Evolutionary conservation across 495 filamentous ascomycete species (phyloP).

Genomic region (Cetradonia linearis): DNA sequence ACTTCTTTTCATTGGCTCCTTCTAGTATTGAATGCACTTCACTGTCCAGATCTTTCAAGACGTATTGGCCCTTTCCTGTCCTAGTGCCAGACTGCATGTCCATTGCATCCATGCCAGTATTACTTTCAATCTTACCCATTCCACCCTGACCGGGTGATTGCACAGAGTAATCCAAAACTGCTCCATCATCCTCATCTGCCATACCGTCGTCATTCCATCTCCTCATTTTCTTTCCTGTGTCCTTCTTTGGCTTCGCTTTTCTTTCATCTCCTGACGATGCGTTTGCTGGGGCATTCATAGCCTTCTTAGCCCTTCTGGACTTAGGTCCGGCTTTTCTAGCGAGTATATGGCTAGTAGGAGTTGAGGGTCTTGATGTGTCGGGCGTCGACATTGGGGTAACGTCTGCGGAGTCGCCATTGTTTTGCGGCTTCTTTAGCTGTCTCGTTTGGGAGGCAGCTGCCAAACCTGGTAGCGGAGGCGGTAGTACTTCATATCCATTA

Average conservation of each 20-base stretch:
- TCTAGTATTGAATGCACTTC: slow-evolving; percentile 84
- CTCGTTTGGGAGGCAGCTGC: slow-evolving; percentile 18
- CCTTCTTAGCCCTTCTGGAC: slow-evolving; percentile 75
- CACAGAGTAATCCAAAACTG: slow-evolving; percentile 77
- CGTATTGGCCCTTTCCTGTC: slow-evolving; percentile 82
- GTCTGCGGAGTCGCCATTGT: slow-evolving; percentile 42
- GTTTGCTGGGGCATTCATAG: slow-evolving; percentile 51
- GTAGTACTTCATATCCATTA: slow-evolving; percentile 34
- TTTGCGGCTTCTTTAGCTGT: slow-evolving; percentile 36
- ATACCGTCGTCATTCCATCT: slow-evolving; percentile 86
- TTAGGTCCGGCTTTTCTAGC: slow-evolving; percentile 61
- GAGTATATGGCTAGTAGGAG: slow-evolving; percentile 59
- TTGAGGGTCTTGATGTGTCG: slow-evolving; percentile 67
- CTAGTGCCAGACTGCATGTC: slow-evolving; percentile 68
- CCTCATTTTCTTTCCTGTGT: slow-evolving; percentile 65
- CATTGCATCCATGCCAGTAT: slow-evolving; percentile 56
- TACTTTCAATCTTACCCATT: slow-evolving; percentile 37
- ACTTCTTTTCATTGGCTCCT: slow-evolving; percentile 55
- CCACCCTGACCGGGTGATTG: slow-evolving; percentile 37
- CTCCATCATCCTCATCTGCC: slow-evolving; percentile 75
- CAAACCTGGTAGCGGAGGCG: slow-evolving; percentile 46
- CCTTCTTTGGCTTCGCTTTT: slow-evolving; percentile 48
- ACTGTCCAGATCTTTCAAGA: slow-evolving; percentile 84
- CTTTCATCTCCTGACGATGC: slow-evolving; percentile 79
- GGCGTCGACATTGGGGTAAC: slow-evolving; percentile 59